Percentiles rank a stretch among this genome's conserved stretches.
These are phyloP conservation scores for Coniella vitis DNA, from an alignment of 2,329 filamentous ascomycete genomes.

Conservation along the genomic window DNA sequence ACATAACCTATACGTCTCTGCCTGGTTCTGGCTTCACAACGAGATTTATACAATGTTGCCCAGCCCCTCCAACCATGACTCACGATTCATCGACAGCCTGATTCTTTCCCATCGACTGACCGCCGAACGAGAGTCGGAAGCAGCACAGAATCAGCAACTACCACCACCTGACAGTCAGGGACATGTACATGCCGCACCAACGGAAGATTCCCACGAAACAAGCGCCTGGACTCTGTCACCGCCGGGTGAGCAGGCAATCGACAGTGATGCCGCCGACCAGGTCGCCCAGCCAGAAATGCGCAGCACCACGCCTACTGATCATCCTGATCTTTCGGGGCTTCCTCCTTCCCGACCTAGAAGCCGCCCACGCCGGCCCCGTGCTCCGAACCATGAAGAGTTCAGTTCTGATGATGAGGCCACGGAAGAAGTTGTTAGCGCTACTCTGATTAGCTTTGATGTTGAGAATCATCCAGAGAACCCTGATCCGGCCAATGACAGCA, in stretches of 20 bases:
- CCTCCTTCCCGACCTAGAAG: constrained; percentile 1
- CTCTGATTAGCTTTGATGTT: constrained; percentile 55
- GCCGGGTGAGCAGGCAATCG: neutral
- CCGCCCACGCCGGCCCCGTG: constrained; percentile 9
- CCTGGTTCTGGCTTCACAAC: constrained; percentile 17
- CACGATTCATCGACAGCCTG: neutral
- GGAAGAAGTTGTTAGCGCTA: constrained; percentile 44
- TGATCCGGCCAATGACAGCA: constrained; percentile 10
- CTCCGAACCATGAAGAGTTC: constrained; percentile 32
- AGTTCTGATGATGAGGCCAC: constrained; percentile 51
- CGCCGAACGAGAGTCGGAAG: neutral
- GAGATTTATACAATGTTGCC: constrained; percentile 8
- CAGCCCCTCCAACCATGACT: constrained; percentile 6
- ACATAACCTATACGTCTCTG: neutral
- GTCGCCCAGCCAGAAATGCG: neutral
- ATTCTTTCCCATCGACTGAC: neutral
- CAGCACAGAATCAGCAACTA: neutral
- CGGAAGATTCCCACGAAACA: constrained; percentile 1
- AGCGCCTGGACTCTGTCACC: constrained; percentile 7
- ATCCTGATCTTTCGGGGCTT: neutral
- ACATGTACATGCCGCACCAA: neutral
- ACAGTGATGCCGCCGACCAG: neutral
- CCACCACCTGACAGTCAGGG: neutral
- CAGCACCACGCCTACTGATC: constrained; percentile 1
- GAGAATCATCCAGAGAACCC: constrained; percentile 47